A percentile compares a stretch with the other conserved stretches of the same genome.
These are phyloP conservation scores for Davidsoniella neocaledoniae DNA, from an alignment of 2,329 filamentous ascomycete genomes.

Conservation along the genomic window DNA sequence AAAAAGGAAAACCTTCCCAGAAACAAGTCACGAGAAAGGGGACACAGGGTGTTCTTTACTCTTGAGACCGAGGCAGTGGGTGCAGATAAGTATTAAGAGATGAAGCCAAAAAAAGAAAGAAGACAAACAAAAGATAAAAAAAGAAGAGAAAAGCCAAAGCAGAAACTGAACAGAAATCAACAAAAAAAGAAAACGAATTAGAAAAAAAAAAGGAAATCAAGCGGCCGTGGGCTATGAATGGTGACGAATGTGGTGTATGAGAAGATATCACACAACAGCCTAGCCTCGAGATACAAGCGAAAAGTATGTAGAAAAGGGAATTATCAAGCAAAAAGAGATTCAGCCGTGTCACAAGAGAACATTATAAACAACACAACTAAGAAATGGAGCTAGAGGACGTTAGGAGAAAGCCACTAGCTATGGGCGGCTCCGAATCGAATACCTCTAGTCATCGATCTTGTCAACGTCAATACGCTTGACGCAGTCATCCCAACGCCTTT, in stretches of 20 bases:
- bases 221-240: no score
- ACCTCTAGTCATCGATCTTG: not conserved
- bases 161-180: constrained; percentile 1
- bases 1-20: not conserved
- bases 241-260: no score
- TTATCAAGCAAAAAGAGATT: not conserved
- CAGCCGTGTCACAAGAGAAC: not conserved
- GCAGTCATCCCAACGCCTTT: constrained; percentile 54
- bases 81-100: no score
- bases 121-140: not conserved
- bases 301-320: not conserved
- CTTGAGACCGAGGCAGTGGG: no score
- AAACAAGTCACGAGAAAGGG: no score
- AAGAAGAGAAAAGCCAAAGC: not conserved
- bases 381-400: not conserved
- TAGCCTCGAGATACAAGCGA: not conserved
- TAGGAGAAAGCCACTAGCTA: not conserved
- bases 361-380: not conserved
- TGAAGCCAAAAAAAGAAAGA: not conserved
- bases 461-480: constrained; percentile 23
- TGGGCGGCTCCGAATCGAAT: not conserved
- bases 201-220: not conserved
- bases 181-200: not conserved
- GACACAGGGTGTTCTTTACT: no score
- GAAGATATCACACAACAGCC: not conserved